Evolutionary conservation across 2,329 filamentous ascomycete genomes (phyloP).

Genomic region (Stagonosporopsis chrysanthemi): DNA sequence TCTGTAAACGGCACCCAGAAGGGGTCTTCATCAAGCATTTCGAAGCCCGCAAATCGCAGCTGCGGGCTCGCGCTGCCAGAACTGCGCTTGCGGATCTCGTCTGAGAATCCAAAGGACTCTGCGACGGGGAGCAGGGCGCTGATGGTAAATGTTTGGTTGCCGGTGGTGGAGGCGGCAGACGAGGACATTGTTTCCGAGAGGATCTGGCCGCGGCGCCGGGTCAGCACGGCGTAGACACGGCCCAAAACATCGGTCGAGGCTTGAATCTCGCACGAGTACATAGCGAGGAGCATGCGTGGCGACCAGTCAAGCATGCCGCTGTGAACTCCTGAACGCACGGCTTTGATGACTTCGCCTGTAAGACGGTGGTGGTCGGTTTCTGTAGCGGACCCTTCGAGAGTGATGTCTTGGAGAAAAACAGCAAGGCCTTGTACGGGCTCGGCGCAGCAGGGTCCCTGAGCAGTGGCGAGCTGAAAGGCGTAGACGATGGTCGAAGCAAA

Average conservation of each 20-base stretch:
- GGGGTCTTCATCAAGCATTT: slow-evolving; percentile 92
- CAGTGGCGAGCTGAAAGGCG: slow-evolving; percentile 90
- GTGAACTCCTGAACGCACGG: slow-evolving; percentile 82
- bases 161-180: slow-evolving; percentile 90
- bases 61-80: slow-evolving; percentile 91
- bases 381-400: slow-evolving; percentile 62
- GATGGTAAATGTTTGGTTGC: slow-evolving; percentile 96
- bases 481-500: slow-evolving; percentile 91
- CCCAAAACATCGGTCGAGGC: slow-evolving; percentile 94
- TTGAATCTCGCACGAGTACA: slow-evolving; percentile 98
- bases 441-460: slow-evolving; percentile 87
- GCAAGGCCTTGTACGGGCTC: slow-evolving; percentile 94
- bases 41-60: slow-evolving; percentile 90
- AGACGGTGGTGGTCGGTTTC: slow-evolving; percentile 75
- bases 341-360: slow-evolving; percentile 92
- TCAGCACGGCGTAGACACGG: slow-evolving; percentile 97
- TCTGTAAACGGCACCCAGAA: slow-evolving; percentile 98
- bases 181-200: slow-evolving; percentile 91
- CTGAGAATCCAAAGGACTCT: slow-evolving; percentile 93
- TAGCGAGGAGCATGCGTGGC: slow-evolving; percentile 90
- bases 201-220: slow-evolving; percentile 86
- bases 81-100: slow-evolving; percentile 95
- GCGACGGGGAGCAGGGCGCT: slow-evolving; percentile 86
- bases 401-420: slow-evolving; percentile 84
- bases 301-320: slow-evolving; percentile 95